Conservation (phyloP, 805 yeast species). For the Candida germanica region DNA sequence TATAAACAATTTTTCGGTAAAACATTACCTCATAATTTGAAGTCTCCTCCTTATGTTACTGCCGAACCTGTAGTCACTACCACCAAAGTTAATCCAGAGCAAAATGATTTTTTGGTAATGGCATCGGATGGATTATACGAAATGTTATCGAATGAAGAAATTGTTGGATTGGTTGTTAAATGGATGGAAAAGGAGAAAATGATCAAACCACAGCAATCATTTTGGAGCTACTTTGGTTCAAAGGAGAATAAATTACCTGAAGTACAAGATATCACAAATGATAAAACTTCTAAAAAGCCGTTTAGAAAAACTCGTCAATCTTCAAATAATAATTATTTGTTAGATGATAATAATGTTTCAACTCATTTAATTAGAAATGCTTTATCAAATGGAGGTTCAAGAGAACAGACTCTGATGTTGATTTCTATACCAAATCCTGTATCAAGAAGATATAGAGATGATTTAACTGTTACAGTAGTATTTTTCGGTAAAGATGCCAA, state of each 20-base stretch:
- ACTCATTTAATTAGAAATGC: constrained; percentile 95
- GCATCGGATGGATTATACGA: constrained; percentile 95
- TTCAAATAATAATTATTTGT: constrained; percentile 41
- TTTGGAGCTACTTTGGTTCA: constrained; percentile 44
- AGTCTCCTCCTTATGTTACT: constrained; percentile 95
- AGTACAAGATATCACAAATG: constrained; percentile 60
- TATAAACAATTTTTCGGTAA: constrained; percentile 81
- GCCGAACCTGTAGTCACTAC: constrained; percentile 93
- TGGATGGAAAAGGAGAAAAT: constrained; percentile 83
- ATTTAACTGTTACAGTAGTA: constrained; percentile 91
- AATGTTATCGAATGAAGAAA: constrained; percentile 86
- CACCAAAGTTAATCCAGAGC: constrained; percentile 64
- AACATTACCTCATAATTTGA: constrained; percentile 64
- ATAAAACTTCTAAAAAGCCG: constrained; percentile 67
- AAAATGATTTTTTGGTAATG: constrained; percentile 83
- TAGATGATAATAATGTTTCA: constrained; percentile 85
- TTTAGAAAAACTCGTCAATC: constrained; percentile 51
- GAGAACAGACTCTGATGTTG: constrained; percentile 83
- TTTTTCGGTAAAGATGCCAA: constrained; percentile 70
- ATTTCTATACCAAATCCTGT: constrained; percentile 89
- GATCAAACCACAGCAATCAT: constrained; percentile 47
- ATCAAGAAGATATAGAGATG: constrained; percentile 91
- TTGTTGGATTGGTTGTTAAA: constrained; percentile 84
- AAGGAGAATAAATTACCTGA: constrained; percentile 54
- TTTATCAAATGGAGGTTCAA: constrained; percentile 77